phyloP scores from a whole-genome alignment of 768 basidiomycete genomes.

The Chalciporus chontae region DNA sequence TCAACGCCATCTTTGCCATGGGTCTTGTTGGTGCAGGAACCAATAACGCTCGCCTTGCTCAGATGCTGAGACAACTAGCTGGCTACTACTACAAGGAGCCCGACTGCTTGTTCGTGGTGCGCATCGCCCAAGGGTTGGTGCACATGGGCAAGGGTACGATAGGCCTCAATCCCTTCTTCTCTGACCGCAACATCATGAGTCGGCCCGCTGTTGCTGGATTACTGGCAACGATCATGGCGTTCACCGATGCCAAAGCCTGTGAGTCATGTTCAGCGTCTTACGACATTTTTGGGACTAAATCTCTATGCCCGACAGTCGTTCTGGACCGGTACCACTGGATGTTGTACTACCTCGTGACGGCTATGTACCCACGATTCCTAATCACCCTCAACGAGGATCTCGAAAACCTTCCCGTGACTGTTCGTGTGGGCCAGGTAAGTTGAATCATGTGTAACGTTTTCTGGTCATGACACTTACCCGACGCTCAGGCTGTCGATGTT shows the following conservation, averaged over 20 bases:
- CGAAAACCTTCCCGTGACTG: slow-evolving; percentile 81
- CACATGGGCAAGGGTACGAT: slow-evolving; percentile 99
- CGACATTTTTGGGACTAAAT: slow-evolving; percentile 1
- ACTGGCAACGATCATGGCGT: slow-evolving; percentile 82
- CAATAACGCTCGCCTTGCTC: slow-evolving; percentile 96
- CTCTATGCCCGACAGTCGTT: slow-evolving; percentile 55
- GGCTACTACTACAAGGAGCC: slow-evolving; percentile 99
- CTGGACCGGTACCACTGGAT: slow-evolving; percentile 98
- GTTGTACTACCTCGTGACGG: slow-evolving; percentile 91
- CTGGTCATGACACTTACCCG: slow-evolving; percentile 1
- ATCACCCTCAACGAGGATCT: slow-evolving; percentile 95
- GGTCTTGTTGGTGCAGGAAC: slow-evolving; percentile 96
- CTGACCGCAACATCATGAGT: slow-evolving; percentile 86
- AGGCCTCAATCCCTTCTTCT: slow-evolving; percentile 95
- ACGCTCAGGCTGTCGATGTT: slow-evolving; percentile 76
- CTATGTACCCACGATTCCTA: slow-evolving; percentile 98
- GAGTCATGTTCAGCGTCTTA: slow-evolving; percentile 34
- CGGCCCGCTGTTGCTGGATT: slow-evolving; percentile 87
- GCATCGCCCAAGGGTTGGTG: slow-evolving; percentile 93
- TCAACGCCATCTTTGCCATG: slow-evolving; percentile 98
- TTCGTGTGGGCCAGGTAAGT: slow-evolving; percentile 87
- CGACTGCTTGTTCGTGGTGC: slow-evolving; percentile 93
- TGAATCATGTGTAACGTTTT: not conserved
- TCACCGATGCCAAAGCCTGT: slow-evolving; percentile 94
- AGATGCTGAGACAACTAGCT: slow-evolving; percentile 95